Conservation (phyloP, 148 eudicot genomes). For the Amaranthus palmeri region DNA sequence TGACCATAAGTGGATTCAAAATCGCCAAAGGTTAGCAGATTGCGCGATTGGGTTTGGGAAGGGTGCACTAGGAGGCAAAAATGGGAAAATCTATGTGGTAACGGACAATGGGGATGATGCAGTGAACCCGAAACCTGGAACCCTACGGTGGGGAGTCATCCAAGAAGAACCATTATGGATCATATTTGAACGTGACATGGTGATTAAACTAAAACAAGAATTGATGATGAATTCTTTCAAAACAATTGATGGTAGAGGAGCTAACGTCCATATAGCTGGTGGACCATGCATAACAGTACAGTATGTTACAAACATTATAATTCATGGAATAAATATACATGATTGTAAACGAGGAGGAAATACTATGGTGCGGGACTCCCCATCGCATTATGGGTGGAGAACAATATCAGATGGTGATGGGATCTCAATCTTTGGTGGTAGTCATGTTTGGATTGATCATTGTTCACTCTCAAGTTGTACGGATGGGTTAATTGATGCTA, state of each 20-base stretch:
- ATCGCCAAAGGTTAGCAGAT: slow-evolving; percentile 62
- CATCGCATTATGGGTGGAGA: slow-evolving; percentile 53
- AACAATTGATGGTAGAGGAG: slow-evolving; percentile 63
- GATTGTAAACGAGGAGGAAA: slow-evolving; percentile 54
- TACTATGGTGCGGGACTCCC: slow-evolving; percentile 45
- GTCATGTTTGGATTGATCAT: slow-evolving; percentile 61
- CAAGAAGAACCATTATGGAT: slow-evolving; percentile 65
- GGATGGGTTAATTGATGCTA: slow-evolving; percentile 60
- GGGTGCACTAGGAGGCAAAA: slow-evolving; percentile 55
- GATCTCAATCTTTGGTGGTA: slow-evolving; percentile 51
- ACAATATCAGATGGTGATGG: slow-evolving; percentile 68
- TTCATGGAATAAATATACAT: slow-evolving; percentile 52
- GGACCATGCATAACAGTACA: slow-evolving; percentile 67
- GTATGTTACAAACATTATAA: slow-evolving; percentile 52
- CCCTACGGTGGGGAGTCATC: slow-evolving; percentile 47
- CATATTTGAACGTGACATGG: slow-evolving; percentile 51
- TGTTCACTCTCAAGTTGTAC: slow-evolving; percentile 50
- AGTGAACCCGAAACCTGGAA: slow-evolving; percentile 54
- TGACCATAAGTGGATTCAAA: slow-evolving; percentile 46
- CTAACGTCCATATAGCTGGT: slow-evolving; percentile 52
- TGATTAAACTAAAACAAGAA: slow-evolving; percentile 49
- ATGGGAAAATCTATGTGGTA: slow-evolving; percentile 54
- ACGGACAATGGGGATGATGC: slow-evolving; percentile 42
- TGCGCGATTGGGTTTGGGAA: slow-evolving; percentile 76
- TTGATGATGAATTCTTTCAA: slow-evolving; percentile 58